Percentiles rank a stretch among this genome's conserved stretches.
phyloP scores from a whole-genome alignment of 768 basidiomycete genomes.

The Phaeotremella fagi region DNA sequence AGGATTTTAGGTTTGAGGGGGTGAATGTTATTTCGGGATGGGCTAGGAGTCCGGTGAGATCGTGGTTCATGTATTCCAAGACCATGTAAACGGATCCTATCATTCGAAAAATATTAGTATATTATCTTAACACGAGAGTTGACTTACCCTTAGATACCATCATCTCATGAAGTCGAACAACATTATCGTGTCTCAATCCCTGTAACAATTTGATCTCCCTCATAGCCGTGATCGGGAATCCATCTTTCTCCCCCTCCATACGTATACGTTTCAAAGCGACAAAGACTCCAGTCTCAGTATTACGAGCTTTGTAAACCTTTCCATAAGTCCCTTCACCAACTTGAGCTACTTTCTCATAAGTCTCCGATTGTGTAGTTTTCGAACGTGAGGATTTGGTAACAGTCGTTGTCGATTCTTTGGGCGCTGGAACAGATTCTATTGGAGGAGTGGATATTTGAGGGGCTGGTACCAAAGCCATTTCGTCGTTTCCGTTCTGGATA shows the following conservation, averaged over 20 bases:
- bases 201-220: slow-evolving; percentile 97
- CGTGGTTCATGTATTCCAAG: slow-evolving; percentile 99
- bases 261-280: slow-evolving; percentile 95
- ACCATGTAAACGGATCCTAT: slow-evolving; percentile 97
- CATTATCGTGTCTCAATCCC: slow-evolving; percentile 79
- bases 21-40: slow-evolving; percentile 83
- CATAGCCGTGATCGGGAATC: slow-evolving; percentile 98
- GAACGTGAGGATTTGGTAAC: slow-evolving; percentile 4
- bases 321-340: slow-evolving; percentile 99
- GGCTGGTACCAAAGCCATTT: neutral
- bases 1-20: slow-evolving; percentile 85
- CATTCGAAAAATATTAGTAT: neutral
- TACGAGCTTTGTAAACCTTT: slow-evolving; percentile 93
- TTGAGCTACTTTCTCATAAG: slow-evolving; percentile 79
- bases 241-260: slow-evolving; percentile 96
- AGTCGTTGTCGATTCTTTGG: neutral
- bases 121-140: neutral
- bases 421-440: neutral
- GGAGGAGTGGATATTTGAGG: neutral
- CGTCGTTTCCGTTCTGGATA: neutral
- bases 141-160: slow-evolving; percentile 89
- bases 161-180: slow-evolving; percentile 91
- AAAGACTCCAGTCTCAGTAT: slow-evolving; percentile 65
- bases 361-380: too few relatives aligned
- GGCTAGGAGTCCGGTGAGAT: slow-evolving; percentile 87